Percentiles rank a stretch among this genome's conserved stretches.
These are phyloP conservation scores for Neurospora discreta DNA, from an alignment of 495 filamentous ascomycete species.

Conservation along the genomic window DNA sequence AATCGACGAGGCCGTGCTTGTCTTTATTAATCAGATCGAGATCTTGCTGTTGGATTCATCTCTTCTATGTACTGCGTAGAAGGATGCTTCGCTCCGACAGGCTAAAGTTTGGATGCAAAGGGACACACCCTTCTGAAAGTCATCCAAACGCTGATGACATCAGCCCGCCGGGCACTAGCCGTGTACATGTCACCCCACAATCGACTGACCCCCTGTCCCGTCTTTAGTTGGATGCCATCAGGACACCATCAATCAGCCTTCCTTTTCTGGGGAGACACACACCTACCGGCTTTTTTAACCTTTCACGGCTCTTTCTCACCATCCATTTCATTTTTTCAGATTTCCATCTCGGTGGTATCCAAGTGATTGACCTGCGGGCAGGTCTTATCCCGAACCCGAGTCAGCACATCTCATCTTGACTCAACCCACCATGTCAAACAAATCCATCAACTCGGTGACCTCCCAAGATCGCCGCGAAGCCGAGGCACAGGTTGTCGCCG, in stretches of 20 bases:
- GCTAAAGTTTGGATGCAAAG: background rate
- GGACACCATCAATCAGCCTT: background rate
- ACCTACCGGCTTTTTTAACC: background rate
- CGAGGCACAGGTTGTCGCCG: slow-evolving; percentile 30
- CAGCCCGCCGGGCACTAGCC: background rate
- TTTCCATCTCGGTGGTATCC: background rate
- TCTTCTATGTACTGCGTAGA: background rate
- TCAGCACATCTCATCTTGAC: background rate
- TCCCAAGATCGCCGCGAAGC: slow-evolving; percentile 6
- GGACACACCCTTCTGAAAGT: background rate
- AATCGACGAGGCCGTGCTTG: background rate
- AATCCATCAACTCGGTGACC: background rate
- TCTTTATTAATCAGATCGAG: background rate
- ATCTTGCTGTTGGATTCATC: background rate
- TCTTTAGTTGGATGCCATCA: background rate
- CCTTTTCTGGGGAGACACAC: background rate
- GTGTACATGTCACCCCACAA: background rate
- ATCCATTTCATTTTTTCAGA: background rate
- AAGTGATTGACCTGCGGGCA: background rate
- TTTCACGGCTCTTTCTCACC: background rate
- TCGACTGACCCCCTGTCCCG: background rate
- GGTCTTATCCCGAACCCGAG: background rate
- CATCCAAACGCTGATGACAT: background rate
- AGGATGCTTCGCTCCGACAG: background rate
- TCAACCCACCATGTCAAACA: background rate